Evolutionary conservation across 345 rosid genomes (phyloP).

Genomic region (Isatis tinctoria): DNA sequence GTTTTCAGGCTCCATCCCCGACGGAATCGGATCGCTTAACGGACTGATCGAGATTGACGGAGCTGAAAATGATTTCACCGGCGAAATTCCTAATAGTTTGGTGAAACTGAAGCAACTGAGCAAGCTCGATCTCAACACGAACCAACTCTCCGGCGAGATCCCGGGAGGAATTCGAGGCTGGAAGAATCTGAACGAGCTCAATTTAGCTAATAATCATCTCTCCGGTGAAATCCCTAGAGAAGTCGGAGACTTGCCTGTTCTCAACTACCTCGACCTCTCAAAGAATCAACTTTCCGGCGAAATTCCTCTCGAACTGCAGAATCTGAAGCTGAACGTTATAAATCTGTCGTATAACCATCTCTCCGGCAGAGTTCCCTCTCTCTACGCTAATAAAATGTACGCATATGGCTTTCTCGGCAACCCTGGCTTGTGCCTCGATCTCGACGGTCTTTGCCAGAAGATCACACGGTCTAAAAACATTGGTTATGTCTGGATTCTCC

Average conservation of each 20-base stretch:
- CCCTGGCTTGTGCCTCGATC: conserved; percentile 67
- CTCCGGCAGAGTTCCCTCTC: conserved; percentile 64
- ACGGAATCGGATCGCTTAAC: conserved; percentile 45
- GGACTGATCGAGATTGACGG: conserved; percentile 56
- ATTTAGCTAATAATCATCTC: conserved; percentile 55
- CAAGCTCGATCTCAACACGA: conserved; percentile 62
- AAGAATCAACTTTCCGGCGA: conserved; percentile 60
- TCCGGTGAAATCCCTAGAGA: conserved; percentile 67
- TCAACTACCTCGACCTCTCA: conserved; percentile 89
- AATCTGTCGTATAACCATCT: conserved; percentile 72
- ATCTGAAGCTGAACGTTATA: conserved; percentile 69
- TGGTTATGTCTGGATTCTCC: conserved; percentile 57
- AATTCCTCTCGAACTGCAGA: conserved; percentile 63
- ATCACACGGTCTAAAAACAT: conserved; percentile 30
- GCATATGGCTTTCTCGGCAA: conserved; percentile 62
- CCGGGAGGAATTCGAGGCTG: conserved; percentile 49
- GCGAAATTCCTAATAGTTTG: conserved; percentile 51
- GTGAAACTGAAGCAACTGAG: conserved; percentile 50
- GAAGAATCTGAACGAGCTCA: conserved; percentile 72
- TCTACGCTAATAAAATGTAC: conserved; percentile 51
- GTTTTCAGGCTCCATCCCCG: conserved; percentile 61
- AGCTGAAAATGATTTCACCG: conserved; percentile 41
- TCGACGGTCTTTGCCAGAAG: conserved; percentile 52
- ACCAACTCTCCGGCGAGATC: conserved; percentile 61
- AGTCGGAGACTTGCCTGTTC: conserved; percentile 62